Base-by-base conservation (phyloP, 169 alveolate species). In the Eimeria praecox region DNA sequence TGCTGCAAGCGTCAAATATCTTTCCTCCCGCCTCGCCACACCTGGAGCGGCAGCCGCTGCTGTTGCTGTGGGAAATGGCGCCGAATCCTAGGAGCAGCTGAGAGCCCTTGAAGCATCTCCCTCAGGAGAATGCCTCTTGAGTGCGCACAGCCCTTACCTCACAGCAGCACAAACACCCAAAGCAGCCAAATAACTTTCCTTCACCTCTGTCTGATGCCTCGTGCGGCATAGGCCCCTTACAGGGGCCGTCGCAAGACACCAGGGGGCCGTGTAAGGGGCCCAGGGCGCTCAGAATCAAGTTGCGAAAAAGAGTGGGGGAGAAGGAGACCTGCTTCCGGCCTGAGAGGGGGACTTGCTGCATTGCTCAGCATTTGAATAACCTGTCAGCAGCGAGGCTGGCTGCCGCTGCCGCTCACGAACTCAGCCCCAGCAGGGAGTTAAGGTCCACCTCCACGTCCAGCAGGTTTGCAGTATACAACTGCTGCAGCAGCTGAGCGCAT, bases 401-500 rank as follows among this genome's bases (percentile, higher is more conserved):
- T 59, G 69, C 69, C 22, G 69, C 69, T 59, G 69, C 49, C 33
- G 75, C 75, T 73, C 59, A 82, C 22, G 90, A 82, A 42, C 89
- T 46, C 9, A 92, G 95, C 16, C 95, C 95, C 30, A 92, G 85
- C 54, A 92, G 95, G 18, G 91, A 54, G 85, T 77, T 92, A 27
- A 92, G 91, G 44, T 92, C 87, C 54, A 75, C 71, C 56, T 92
- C 95, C 22, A 92, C 95, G 73, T 92, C 95, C 80, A 78, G 91
- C 35, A 59, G n/a, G 71, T 92, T 92, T 22, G 95, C 91, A 18
- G 91, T 75, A 71, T 78, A 59, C n/a, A 92, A 62, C 71, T 62
- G 82, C 66, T 92, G 95, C 90, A 94, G 89, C 90, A 80, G 96
- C 77, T 94, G 87, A 0, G 94, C 95, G 30, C 96, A 94, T 75